Conservation (phyloP, 2,329 filamentous ascomycete species). For the Paecilomyces fulvus region DNA sequence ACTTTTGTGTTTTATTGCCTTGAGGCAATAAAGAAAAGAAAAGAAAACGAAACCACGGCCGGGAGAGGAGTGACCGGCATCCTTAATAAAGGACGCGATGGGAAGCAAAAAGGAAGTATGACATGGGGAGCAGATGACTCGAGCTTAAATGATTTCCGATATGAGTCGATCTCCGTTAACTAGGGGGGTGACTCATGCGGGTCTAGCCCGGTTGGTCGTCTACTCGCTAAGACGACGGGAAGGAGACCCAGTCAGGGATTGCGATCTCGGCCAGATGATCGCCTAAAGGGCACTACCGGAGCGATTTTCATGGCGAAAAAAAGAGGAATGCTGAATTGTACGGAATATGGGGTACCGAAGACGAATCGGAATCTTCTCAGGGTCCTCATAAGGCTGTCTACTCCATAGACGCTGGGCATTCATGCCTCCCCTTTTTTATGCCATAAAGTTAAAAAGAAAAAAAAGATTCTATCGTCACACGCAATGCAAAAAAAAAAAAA, state of each 20-base stretch:
- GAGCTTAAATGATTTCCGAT: neutral
- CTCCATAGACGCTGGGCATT: neutral
- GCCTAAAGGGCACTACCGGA: neutral
- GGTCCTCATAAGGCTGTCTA: neutral
- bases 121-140: neutral
- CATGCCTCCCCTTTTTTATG: neutral
- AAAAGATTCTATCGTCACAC: neutral
- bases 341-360: neutral
- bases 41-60: neutral
- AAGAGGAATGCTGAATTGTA: neutral
- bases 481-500: neutral
- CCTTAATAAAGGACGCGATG: neutral
- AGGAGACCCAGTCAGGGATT: too few species aligned
- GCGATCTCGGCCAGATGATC: neutral
- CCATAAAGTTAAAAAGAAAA: neutral
- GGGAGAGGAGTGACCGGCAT: neutral
- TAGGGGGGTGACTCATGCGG: neutral
- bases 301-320: neutral
- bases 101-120: neutral
- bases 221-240: neutral
- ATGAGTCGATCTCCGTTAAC: neutral
- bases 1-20: neutral
- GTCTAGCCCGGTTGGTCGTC: neutral
- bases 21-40: neutral
- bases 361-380: neutral